Conservation (phyloP, 805 yeast species). For the Kluyveromyces dobzhanskii region DNA sequence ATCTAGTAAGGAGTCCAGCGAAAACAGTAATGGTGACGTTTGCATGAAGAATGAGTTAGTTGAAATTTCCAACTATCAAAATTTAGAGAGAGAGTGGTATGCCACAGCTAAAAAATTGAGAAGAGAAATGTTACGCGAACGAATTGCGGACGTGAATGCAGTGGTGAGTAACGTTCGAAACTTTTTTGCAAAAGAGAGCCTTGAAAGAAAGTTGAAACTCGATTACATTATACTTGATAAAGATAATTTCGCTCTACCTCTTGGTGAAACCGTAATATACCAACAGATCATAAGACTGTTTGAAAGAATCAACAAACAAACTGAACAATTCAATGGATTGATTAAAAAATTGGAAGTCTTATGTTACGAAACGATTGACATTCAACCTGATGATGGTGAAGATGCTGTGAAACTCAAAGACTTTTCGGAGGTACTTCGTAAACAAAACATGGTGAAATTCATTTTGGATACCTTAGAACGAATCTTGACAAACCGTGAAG, state of each 20-base stretch:
- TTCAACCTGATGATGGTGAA: conserved; percentile 15
- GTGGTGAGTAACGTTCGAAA: conserved; percentile 21
- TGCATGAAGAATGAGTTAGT: conserved; percentile 23
- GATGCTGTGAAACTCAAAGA: conserved; percentile 60
- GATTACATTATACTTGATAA: not conserved
- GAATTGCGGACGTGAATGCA: conserved; percentile 23
- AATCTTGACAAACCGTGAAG: conserved; percentile 37
- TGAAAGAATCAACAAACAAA: conserved; percentile 19
- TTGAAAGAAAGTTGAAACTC: not conserved
- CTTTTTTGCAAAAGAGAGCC: conserved; percentile 5
- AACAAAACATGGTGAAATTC: conserved; percentile 62
- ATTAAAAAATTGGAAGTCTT: conserved; percentile 11
- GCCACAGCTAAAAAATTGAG: conserved; percentile 55
- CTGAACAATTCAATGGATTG: conserved; percentile 17
- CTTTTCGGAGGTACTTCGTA: conserved; percentile 62
- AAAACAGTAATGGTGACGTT: conserved; percentile 17
- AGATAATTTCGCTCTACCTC: not conserved
- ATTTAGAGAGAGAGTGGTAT: conserved; percentile 46
- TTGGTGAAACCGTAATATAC: not conserved
- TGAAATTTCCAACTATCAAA: conserved; percentile 29
- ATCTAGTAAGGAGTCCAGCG: too few species aligned
- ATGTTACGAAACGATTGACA: conserved; percentile 23
- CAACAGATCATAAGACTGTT: not conserved
- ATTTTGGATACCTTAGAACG: conserved; percentile 47
- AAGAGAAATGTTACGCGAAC: conserved; percentile 37